Base-by-base conservation (phyloP, 202 grass and related monocot genomes). In the Digitaria exilis region DNA sequence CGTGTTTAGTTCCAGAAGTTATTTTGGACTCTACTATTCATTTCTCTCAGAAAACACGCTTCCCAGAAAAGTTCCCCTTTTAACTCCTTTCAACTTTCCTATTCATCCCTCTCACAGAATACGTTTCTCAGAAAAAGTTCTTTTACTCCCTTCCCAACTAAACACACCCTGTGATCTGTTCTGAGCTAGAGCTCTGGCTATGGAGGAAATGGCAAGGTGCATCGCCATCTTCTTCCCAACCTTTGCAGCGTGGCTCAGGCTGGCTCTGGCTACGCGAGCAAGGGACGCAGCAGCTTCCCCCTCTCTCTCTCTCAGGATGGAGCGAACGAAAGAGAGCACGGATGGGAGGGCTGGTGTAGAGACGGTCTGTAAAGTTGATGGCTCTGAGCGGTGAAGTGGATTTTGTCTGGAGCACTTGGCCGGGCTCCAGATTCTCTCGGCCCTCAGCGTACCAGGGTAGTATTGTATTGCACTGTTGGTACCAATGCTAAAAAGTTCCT, bases 361-460 rank as follows among this genome's bases (percentile, higher is more conserved):
- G 41, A 65, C 52, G 64, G 42, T 51, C 52, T 73, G 51, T 60
- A 83, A 88, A 82, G 65, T 42, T 48, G 78, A 73, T 81, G 59
- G 48, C 77, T 86, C 82, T 82, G 80, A 64, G 77, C 22, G 64
- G 58, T 82, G 84, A 83, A 87, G 75, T 87, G 65, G 84, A 71
- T 73, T 92, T 92, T 92, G 90, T 92, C 90, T 22, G 87, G 80
- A 87, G 90, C 77, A 80, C 69, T 84, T 84, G 87, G 76, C 78
- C 46, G 67, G 80, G 73, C 71, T 69, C 58, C 87, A 89, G 84
- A 89, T 92, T 92, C 87, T 35, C 48, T 24, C 16, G 0, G 6
- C 26, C 50, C 41, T 79, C 57, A 43, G 56, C n/a, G 12, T 60
- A 62, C 66, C 77, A 68, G 5, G 7, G 35, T 37, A n/a, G 35